Evolutionary conservation across 768 basidiomycete genomes (phyloP), one percentile per base, ranked within the genome.

Genomic region (Suillus plorans): DNA sequence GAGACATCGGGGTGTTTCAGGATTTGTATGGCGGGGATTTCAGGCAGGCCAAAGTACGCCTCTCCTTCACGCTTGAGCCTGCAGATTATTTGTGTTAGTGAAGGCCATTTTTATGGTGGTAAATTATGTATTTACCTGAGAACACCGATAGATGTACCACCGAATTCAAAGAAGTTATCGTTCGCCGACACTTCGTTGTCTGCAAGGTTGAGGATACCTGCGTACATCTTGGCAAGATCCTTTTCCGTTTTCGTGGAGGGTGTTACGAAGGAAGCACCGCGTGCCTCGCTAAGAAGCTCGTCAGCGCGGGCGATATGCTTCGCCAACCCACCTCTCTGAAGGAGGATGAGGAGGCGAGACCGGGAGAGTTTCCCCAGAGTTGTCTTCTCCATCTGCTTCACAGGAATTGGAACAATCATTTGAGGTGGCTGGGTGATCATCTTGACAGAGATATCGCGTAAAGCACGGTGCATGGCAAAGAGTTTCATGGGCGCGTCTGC

Each of bases 281-380:
- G 70, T 28, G 74, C 69, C 3, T 64, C 45, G 52, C 63, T 69
- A 36, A 72, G 20, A 52, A 74, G 61, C 49, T 72, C 69, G 55
- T 75, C 71, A n/a, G 78, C 70, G 12, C 70, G 72, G 14, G 66
- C 65, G 31, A 77, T 69, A 58, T 78, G 73, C 64, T 69, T 66
- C 12, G 72, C 67, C 61, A 75, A 75, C 20, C 71, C 73, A 2
- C 81, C 81, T 34, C 76, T 69, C 50, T 76, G 72, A 66, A 80
- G 79, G 10, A 74, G 73, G 37, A 70, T 72, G 14, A 76, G 61
- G 20, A 82, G 77, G 56, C 74, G 71, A n/a, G 80, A 72, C 10
- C 76, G 74, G 2, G 80, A 82, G n/a, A 82, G 74, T 60, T 82
- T 82, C 22, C 81, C 81, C 5, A 82, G 74, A 0, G 81, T 79